Evolutionary conservation across 225 moss, liverwort and hornwort genomes (phyloP).

Genomic region (Pseudisothecium myosuroides): DNA sequence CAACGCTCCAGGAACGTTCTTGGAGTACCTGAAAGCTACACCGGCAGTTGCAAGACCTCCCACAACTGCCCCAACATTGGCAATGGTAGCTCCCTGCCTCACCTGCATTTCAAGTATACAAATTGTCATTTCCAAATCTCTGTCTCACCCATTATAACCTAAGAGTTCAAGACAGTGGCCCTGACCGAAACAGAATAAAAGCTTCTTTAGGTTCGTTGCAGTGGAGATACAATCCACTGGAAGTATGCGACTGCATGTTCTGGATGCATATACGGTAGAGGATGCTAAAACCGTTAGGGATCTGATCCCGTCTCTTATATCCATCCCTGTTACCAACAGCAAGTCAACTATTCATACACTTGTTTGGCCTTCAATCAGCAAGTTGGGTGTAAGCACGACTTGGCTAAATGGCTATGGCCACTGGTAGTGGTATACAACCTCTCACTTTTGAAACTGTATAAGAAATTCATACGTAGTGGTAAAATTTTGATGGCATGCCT

Average conservation of each 20-base stretch:
- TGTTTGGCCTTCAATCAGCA: background rate
- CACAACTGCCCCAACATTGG: background rate
- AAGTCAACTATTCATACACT: background rate
- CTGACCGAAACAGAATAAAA: background rate
- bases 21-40: too few species aligned
- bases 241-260: background rate
- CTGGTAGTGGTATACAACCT: background rate
- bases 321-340: background rate
- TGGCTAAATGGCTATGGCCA: background rate
- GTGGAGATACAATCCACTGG: background rate
- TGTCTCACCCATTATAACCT: background rate
- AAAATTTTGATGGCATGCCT: background rate
- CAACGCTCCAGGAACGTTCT: too few species aligned
- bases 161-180: background rate
- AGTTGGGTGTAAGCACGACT: background rate
- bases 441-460: background rate
- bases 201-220: background rate
- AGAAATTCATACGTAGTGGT: background rate
- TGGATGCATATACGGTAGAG: background rate
- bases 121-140: background rate
- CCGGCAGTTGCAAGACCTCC: conserved; percentile 65
- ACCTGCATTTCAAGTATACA: conserved; percentile 17
- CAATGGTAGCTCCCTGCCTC: conserved; percentile 72
- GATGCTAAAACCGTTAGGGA: background rate
- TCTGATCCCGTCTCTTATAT: background rate